Evolutionary conservation across 257 asterid species (phyloP), one percentile per base, ranked within the genome.

Genomic region (Nicotiana benthamiana): DNA sequence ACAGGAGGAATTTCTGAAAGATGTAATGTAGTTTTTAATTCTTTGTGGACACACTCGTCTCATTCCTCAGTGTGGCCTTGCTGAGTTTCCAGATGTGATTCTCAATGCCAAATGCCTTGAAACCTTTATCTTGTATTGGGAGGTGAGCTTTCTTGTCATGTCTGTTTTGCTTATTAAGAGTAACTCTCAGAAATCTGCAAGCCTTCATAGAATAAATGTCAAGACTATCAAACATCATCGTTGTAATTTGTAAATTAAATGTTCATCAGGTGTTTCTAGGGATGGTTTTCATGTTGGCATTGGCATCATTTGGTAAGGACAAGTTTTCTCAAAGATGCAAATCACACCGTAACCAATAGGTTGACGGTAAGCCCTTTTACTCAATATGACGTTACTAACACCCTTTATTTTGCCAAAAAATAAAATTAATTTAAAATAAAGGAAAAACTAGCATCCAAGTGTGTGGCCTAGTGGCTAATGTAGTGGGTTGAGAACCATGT

Each of bases 241-340:
- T 64, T 30, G 12, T 57, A 80, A 17, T 34, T 78, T 82, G 62
- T 63, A 57, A 67, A 82, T 24, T 9, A 34, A 30, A 78, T 83
- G 36, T 22, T 54, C 32, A 70, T 56, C 81, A 96, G 98, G 99
- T 96, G 82, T 96, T 24, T 93, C 99, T 16, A 85, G 99, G 85
- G 99, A 97, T 16, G 99, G 99, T 40, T 96, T 96, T 87, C 96
- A 96, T 51, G 99, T 96, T 8, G 99, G 99, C 80, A 96, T 92
- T 59, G 99, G 98, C 84, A 96, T 96, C 87, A 96, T 92, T 81
- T 96, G 99, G 99, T 93, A 96, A 85, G 99, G 99, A 56, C 99
- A 96, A 83, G 99, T 96, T 81, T 96, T 96, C 85, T 96, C 99
- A 2, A 96, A 96, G 94, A 96, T 96, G 99, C 97, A 75, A 96